Evolutionary conservation across 192 early-diverging fungal genomes (phyloP), one percentile per base, ranked within the genome.

Genomic region (Geosiphon pyriformis): DNA sequence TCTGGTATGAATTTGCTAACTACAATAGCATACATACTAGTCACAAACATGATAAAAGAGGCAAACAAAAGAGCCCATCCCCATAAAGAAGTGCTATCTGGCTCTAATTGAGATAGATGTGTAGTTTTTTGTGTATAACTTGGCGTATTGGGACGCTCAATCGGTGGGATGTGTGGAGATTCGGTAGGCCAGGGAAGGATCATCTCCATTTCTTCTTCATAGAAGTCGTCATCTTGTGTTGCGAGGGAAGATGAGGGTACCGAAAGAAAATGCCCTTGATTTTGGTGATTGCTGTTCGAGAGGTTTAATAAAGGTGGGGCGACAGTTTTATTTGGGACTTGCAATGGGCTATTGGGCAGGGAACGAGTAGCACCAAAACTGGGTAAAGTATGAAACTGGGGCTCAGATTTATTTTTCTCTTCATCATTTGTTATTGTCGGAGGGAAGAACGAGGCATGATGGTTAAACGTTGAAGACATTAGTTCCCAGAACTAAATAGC

Each of bases 1-100:
- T 80, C 68, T 1, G 90, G 88, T 80, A 89, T 79, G 31, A 82
- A 87, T 54, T 90, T 85, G 20, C 83, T 83, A 7, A 85, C 83
- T 1, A 87, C 78, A 26, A 85, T 73, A 8, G 85, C 74, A 75
- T 90, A 92, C 74, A 88, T 78, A 3, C 81, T 78, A 2, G 76
- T 52, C 1, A 84, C 74, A 61, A 90, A 92, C 20, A 87, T 67
- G 30, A 82, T 59, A 67, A 78, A 80, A 11, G 90, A 85, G 2
- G 72, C 58, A 26, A 75, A 69, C 32, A 92, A 79, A 33, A 92
- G 68, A 17, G 78, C 70, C 61, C 83, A 87, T 0, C 90, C 90
- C 74, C 84, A 91, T 3, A 85, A 56, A 26, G 82, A 82, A 25
- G 89, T 89, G 27, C 78, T 82, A 68, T 91, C 89, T 11, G 85